Base-by-base conservation (phyloP, 331 rosid species). In the Ulmus americana region DNA sequence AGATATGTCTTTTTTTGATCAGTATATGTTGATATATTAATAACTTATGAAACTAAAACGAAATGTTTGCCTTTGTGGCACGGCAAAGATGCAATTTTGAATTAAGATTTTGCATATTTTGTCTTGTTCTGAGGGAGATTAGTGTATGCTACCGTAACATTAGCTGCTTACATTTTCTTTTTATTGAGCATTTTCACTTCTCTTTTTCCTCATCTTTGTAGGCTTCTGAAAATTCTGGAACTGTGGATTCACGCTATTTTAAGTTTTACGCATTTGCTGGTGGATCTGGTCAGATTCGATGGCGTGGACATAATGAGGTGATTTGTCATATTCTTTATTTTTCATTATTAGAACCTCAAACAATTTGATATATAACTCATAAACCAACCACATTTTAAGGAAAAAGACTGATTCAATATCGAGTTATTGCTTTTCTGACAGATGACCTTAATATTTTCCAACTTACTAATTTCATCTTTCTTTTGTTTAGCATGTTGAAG, bases 221-320 rank as follows among this genome's bases (percentile, higher is more conserved):
- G 99, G 77, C 77, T 59, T 80, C 95, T 57, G 97, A 87, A 44
- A 85, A 83, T 68, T 56, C 88, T 18, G 95, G 82, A 64, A 71
- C 89, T 65, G 80, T 81, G 80, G 96, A 94, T 75, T 78, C 90
- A 39, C 97, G 97, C 49, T 97, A 94, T 82, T 94, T 90, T 77
- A 90, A 94, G 41, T 79, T 90, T 64, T 94, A 78, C 73, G 97
- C 99, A 61, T 94, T 84, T 83, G 95, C 99, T 69, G 99, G 99
- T 52, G 77, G 88, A 63, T 74, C 97, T 74, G 99, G 99, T 4
- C 20, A 4, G 46, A 76, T 67, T 59, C 83, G 95, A 65, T 94
- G 99, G 99, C 76, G 79, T 61, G 80, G 90, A 61, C 85, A 79
- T 75, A 94, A 78, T 73, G 96, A 94, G 91, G 99, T 83, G 64